Conservation (phyloP, 352 stramenopile species). For the Globisporangium camurandrum region DNA sequence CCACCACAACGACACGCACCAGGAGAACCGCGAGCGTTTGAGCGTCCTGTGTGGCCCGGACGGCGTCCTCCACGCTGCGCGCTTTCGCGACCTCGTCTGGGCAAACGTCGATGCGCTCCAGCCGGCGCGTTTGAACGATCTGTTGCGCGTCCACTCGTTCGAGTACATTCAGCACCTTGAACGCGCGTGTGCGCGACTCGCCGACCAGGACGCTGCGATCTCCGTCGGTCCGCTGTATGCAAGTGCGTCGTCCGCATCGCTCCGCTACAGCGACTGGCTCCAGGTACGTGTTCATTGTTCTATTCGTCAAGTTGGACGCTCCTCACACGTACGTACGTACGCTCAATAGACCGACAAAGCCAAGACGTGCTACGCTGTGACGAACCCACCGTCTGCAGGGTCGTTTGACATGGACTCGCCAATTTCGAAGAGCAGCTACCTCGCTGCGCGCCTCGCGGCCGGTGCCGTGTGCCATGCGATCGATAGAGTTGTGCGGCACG, state of each 20-base stretch:
- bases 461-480: conserved; percentile 56
- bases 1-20: conserved; percentile 69
- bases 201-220: conserved; percentile 36
- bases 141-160: conserved; percentile 54
- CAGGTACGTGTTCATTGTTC: too few relatives aligned
- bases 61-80: conserved; percentile 53
- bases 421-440: conserved; percentile 54
- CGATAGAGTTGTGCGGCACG: conserved; percentile 48
- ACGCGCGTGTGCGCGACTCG: conserved; percentile 25
- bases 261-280: conserved; percentile 38
- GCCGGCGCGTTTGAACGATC: conserved; percentile 41
- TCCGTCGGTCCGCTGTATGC: conserved; percentile 31
- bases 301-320: too few relatives aligned
- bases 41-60: conserved; percentile 44
- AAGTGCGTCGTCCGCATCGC: conserved; percentile 15
- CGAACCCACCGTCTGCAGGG: conserved; percentile 34
- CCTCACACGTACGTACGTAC: too few relatives aligned
- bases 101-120: conserved; percentile 45
- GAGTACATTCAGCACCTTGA: conserved; percentile 64
- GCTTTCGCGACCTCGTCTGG: conserved; percentile 55
- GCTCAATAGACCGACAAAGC: conserved; percentile 33
- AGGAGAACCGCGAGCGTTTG: conserved; percentile 57
- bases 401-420: conserved; percentile 61
- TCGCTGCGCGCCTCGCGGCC: conserved; percentile 40
- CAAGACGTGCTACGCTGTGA: conserved; percentile 34